Percentiles rank a stretch among this genome's conserved stretches.
Evolutionary conservation across 257 asterid species (phyloP).

Genomic region (Cordia subcordata): DNA sequence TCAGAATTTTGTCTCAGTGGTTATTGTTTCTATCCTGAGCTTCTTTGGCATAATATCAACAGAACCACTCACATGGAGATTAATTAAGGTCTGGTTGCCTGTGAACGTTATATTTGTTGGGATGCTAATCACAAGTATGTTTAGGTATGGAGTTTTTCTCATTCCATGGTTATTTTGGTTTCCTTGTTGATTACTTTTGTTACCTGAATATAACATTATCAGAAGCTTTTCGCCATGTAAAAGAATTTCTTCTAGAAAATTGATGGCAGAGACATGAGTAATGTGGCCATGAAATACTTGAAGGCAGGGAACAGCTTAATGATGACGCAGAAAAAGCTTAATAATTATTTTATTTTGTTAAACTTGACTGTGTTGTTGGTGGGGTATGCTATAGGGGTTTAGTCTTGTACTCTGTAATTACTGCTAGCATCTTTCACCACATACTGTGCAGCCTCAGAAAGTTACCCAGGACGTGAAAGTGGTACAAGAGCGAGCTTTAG

Average conservation of each 20-base stretch:
- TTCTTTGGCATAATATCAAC: slow-evolving; percentile 62
- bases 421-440: too few species aligned
- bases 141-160: slow-evolving; percentile 52
- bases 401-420: too few species aligned
- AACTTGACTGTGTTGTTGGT: too few species aligned
- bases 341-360: too few species aligned
- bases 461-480: too few species aligned
- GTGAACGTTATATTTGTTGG: slow-evolving; percentile 88
- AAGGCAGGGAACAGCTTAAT: too few species aligned
- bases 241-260: neutral
- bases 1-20: slow-evolving; percentile 88
- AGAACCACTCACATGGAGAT: slow-evolving; percentile 90
- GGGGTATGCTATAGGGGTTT: too few species aligned
- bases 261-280: neutral
- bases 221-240: neutral
- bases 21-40: slow-evolving; percentile 53
- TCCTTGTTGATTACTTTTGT: slow-evolving; percentile 3
- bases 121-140: slow-evolving; percentile 96
- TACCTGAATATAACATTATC: neutral
- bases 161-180: neutral
- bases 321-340: too few species aligned
- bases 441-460: too few species aligned
- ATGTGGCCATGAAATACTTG: too few species aligned
- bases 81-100: slow-evolving; percentile 90
- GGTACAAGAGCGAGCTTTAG: too few species aligned